Percentiles rank a stretch among this genome's conserved stretches.
Conservation (phyloP, 83 land plant species). For the Picea abies region DNA sequence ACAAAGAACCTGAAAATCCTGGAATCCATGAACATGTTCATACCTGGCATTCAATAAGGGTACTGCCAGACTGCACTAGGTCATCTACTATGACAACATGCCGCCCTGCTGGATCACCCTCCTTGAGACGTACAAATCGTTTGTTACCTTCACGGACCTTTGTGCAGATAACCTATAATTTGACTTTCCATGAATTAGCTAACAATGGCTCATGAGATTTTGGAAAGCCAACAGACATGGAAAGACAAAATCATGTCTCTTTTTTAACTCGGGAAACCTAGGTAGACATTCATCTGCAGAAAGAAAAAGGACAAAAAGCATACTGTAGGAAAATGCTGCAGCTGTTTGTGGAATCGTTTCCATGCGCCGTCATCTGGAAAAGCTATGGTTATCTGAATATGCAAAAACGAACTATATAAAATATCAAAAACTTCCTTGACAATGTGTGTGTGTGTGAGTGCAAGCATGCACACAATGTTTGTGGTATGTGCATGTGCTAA, state of each 20-base stretch:
- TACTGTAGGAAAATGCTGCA: slow-evolving; percentile 96
- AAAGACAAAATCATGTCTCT: neutral
- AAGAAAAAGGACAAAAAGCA: neutral
- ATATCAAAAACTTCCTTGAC: neutral
- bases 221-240: too few species aligned
- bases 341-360: slow-evolving; percentile 93
- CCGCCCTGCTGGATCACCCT: slow-evolving; percentile 87
- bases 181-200: neutral
- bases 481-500: neutral
- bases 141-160: slow-evolving; percentile 94
- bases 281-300: too few species aligned
- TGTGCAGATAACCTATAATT: slow-evolving; percentile 77
- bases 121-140: slow-evolving; percentile 87
- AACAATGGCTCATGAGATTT: neutral
- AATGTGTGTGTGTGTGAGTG: neutral
- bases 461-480: neutral
- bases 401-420: slow-evolving; percentile 4
- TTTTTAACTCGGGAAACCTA: neutral
- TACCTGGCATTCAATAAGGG: slow-evolving; percentile 97
- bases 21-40: neutral
- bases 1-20: neutral
- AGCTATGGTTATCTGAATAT: slow-evolving; percentile 79
- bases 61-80: slow-evolving; percentile 95
- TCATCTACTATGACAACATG: slow-evolving; percentile 98
- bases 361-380: slow-evolving; percentile 99